phyloP scores from a whole-genome alignment of 345 rosid genomes.

The Citrus medica region DNA sequence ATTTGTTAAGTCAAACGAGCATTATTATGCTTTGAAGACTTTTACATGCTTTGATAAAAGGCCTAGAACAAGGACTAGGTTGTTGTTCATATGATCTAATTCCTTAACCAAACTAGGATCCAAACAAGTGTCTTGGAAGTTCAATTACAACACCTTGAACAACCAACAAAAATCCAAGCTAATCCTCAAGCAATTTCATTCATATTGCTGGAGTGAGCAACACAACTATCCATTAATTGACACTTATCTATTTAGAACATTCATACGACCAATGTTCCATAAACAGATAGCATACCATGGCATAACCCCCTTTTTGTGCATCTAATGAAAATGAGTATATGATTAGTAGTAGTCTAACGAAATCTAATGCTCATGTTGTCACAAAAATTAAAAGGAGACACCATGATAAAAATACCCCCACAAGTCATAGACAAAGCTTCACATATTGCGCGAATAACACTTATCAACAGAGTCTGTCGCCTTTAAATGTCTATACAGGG shows the following conservation, averaged over 20 bases:
- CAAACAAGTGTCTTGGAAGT: not conserved
- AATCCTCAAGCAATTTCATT: not conserved
- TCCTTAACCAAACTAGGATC: not conserved
- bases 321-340: not conserved
- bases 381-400: not conserved
- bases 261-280: not conserved
- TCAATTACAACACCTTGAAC: not conserved
- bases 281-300: not conserved
- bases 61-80: not conserved
- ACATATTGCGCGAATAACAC: not conserved
- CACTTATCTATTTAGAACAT: not conserved
- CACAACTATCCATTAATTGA: not conserved
- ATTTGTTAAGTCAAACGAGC: too few relatives aligned
- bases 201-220: not conserved
- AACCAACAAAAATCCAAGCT: not conserved
- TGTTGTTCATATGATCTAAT: not conserved
- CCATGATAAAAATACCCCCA: not conserved
- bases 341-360: not conserved
- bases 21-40: too few relatives aligned
- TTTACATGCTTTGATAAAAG: not conserved
- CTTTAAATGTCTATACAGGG: not conserved
- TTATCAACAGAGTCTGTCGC: not conserved
- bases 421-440: not conserved
- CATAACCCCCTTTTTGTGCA: not conserved
- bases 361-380: not conserved